Evolutionary conservation across 1,284 basidiomycete species (phyloP), one percentile per base, ranked within the genome.

Genomic region (Athelia psychrophila): DNA sequence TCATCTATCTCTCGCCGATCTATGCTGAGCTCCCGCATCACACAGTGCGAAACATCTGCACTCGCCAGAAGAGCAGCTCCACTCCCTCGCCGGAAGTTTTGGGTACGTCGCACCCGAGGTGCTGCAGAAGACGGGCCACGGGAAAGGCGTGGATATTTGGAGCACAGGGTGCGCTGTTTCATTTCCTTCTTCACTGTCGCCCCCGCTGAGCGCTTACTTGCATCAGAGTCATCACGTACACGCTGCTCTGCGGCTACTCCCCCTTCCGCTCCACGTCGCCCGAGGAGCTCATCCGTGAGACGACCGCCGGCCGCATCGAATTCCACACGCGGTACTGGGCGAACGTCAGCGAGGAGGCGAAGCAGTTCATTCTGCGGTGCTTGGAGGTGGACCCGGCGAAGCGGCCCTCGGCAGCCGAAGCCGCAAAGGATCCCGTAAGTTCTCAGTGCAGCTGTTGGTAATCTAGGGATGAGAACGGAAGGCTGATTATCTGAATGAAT

Each of bases 21-120:
- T 16, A 16, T 9, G 4, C n/a, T 32, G 19, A 32, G n/a, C 35
- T 20, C 8, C 47, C 45, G 48, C 45, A 48, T 50, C 55, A 54
- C 24, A 32, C 59, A 92, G 89, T 53, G 94, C 95, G 2, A 94
- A 94, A 64, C 91, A 94, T 59, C 72, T 97, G 3, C 83, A 92
- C 56, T 78, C 83, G 0, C 73, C 87, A 0, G 86, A 88, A 30
- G 91, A 96, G 63, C 84, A 89, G 54, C 74, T 98, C 2, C 84
- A 83, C 22, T 84, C 86, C 0, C 73, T 96, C 2, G 95, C 95
- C 0, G 96, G 96, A 0, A 92, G 88, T 59, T 87, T 96, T 55
- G 95, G 95, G 1, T 98, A 98, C 63, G 92, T 95, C 19, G 95
- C 95, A 2, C 93, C 93, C 1, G 96, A 99, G 67, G 91, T 99